Base-by-base conservation (phyloP, 768 basidiomycete species). In the Candolleomyces aberdarensis region DNA sequence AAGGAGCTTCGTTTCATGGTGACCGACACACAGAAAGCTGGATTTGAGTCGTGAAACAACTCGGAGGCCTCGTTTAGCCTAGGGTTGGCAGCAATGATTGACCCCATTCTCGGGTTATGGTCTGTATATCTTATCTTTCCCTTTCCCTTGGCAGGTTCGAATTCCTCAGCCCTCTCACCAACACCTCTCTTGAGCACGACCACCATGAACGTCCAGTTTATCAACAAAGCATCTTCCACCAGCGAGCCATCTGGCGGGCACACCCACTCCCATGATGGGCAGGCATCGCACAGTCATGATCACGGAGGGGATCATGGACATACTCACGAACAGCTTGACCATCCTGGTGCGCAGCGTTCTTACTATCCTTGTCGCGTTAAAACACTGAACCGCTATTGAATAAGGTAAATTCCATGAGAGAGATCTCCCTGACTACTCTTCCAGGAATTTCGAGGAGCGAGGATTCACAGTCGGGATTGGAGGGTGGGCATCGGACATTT, bases 401-500 rank as follows among this genome's bases (percentile, higher is more conserved):
- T 67, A 96, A 26, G 96, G 96, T 48, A 97, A 92, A 72, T 99
- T 88, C 67, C 76, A 91, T 11, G 95, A 98, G 71, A 82, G 96
- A 29, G 96, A 98, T 73, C 74, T 97, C 72, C 97, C 96, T 9
- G 90, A 97, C 69, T 98, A 91, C 68, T 79, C 87, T 8, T 72
- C 75, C 2, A 80, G 96, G 40, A 91, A 95, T 77, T 98, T 95
- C 67, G 83, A 87, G 56, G 96, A 98, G 75, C 80, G 96, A 63
- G 97, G 92, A 0, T 99, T 98, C 76, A 98, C 96, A 0, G 79
- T 99, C 61, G 96, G 96, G n/a, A 98, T 98, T 58, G 96, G 96
- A 69, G 96, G 96, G 96, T 96, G 68, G 14, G 51, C 26, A 14
- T 40, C 20, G 47, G 20, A 15, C 43, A 32, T 13, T 7, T 7